phyloP scores from a whole-genome alignment of 2,329 filamentous ascomycete species.

The Monilinia polystroma region DNA sequence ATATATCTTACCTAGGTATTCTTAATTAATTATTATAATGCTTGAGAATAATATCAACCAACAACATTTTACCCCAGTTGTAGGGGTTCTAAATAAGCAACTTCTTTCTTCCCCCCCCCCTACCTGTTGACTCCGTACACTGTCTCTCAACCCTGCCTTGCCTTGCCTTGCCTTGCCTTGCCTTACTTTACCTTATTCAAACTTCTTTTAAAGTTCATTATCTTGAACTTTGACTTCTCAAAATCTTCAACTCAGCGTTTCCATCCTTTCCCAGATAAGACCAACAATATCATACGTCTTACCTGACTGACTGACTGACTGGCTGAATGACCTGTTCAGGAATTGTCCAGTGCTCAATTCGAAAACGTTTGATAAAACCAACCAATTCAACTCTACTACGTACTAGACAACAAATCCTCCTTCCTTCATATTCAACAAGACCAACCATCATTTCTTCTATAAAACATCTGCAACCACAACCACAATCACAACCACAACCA shows the following conservation, averaged over 20 bases:
- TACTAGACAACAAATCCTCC: conserved; percentile 12
- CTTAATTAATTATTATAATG: too few relatives aligned
- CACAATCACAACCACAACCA: background rate
- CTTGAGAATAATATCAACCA: too few relatives aligned
- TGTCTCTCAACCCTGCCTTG: too few relatives aligned
- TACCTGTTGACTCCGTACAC: too few relatives aligned
- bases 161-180: too few relatives aligned
- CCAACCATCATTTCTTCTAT: conserved; percentile 7
- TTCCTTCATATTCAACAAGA: conserved; percentile 10
- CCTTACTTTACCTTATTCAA: background rate
- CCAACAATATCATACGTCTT: background rate
- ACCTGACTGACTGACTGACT: background rate
- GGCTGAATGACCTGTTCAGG: conserved; percentile 20
- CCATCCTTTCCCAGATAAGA: background rate
- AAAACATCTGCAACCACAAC: conserved; percentile 8
- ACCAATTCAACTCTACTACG: conserved; percentile 2
- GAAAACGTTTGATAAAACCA: conserved; percentile 15
- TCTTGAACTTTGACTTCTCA: background rate
- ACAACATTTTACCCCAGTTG: too few relatives aligned
- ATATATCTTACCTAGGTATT: too few relatives aligned
- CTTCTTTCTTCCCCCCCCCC: too few relatives aligned
- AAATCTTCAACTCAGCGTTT: background rate
- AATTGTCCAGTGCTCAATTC: conserved; percentile 12
- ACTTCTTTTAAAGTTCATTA: background rate
- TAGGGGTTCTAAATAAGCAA: too few relatives aligned